Conservation (phyloP, 805 yeast species). For the Candida ortonii region DNA sequence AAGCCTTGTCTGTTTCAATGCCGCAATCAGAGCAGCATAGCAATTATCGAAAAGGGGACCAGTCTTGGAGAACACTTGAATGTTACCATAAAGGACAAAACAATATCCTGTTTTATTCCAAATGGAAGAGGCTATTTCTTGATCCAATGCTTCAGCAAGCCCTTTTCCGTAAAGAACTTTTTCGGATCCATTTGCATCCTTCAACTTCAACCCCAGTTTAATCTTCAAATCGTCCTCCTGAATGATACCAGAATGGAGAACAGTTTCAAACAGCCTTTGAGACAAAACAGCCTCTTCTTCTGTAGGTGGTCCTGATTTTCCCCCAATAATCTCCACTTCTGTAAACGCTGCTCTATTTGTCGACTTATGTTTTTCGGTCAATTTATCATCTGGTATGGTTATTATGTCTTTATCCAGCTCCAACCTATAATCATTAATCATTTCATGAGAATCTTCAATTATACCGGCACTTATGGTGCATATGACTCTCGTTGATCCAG, state of each 20-base stretch:
- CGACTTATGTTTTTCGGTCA: conserved; percentile 14
- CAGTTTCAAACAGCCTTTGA: conserved; percentile 59
- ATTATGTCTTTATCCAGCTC: conserved; percentile 38
- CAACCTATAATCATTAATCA: conserved; percentile 40
- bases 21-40: conserved; percentile 64
- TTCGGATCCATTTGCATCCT: conserved; percentile 48
- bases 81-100: conserved; percentile 65
- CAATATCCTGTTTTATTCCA: conserved; percentile 47
- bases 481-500: conserved; percentile 71
- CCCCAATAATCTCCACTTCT: conserved; percentile 71
- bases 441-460: conserved; percentile 50
- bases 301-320: conserved; percentile 76
- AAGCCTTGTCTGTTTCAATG: conserved; percentile 55
- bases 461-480: conserved; percentile 71
- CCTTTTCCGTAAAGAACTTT: conserved; percentile 44
- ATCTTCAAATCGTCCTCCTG: conserved; percentile 51
- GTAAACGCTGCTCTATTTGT: conserved; percentile 52
- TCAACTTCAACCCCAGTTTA: conserved; percentile 48
- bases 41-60: conserved; percentile 81
- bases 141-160: too few species aligned
- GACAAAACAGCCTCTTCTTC: conserved; percentile 79
- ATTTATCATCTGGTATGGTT: conserved; percentile 16
- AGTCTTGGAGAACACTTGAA: conserved; percentile 73
- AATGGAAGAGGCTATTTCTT: conserved; percentile 24
- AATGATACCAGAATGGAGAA: conserved; percentile 56